These are phyloP conservation scores for Dysphania ambrosioides DNA, from an alignment of 148 eudicot species.

Conservation along the genomic window DNA sequence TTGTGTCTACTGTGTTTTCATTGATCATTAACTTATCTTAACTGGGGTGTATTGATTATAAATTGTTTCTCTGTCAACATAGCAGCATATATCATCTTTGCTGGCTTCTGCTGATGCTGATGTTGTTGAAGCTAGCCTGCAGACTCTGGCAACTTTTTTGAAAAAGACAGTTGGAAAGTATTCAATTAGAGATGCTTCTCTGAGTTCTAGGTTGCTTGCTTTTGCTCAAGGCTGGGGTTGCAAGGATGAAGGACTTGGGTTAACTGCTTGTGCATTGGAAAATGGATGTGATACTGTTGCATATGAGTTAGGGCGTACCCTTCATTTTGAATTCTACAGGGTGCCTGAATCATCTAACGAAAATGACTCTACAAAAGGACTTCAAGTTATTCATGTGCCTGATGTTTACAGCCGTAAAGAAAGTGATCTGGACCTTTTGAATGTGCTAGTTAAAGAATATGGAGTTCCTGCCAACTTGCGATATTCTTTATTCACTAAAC, in stretches of 20 bases:
- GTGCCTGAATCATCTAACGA: conserved; percentile 45
- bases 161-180: conserved; percentile 87
- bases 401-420: conserved; percentile 44
- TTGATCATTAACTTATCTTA: neutral
- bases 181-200: conserved; percentile 66
- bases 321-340: conserved; percentile 91
- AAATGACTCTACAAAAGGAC: conserved; percentile 44
- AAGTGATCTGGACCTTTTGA: conserved; percentile 75
- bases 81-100: conserved; percentile 80
- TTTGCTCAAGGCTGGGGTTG: conserved; percentile 99
- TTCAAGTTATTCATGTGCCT: conserved; percentile 76
- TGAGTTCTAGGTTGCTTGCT: conserved; percentile 76
- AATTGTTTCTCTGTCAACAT: conserved; percentile 30
- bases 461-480: conserved; percentile 71
- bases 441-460: conserved; percentile 57
- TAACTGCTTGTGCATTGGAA: conserved; percentile 74
- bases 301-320: conserved; percentile 67
- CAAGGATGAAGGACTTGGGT: conserved; percentile 96
- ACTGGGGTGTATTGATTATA: neutral
- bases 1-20: neutral
- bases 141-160: conserved; percentile 83
- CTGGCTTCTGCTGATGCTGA: conserved; percentile 91
- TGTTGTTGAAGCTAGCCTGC: conserved; percentile 90
- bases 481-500: conserved; percentile 77
- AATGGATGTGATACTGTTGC: conserved; percentile 65